These are phyloP conservation scores for Phytophthora sp. DNA, from an alignment of 352 stramenopile species.

Conservation along the genomic window DNA sequence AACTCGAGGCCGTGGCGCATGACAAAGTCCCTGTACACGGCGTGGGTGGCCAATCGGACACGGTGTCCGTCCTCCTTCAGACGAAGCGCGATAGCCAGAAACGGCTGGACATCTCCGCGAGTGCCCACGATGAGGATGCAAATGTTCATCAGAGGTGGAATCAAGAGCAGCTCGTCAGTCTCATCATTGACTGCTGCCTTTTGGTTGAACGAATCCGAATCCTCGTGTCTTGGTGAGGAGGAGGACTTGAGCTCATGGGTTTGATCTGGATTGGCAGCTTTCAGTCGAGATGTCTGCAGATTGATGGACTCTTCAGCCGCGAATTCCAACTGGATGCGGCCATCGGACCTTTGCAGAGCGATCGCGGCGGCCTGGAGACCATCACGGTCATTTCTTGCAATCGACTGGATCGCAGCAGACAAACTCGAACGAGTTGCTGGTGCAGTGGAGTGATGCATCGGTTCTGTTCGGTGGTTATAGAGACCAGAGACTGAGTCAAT, in stretches of 20 bases:
- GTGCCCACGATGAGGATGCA: constrained; percentile 92
- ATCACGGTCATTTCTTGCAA: constrained; percentile 24
- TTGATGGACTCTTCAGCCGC: constrained; percentile 36
- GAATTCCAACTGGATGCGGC: constrained; percentile 47
- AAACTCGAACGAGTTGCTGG: constrained; percentile 3
- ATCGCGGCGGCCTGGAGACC: constrained; percentile 29
- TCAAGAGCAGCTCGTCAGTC: constrained; percentile 20
- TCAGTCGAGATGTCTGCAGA: constrained; percentile 25
- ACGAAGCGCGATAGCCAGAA: constrained; percentile 73
- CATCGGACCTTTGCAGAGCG: constrained; percentile 27
- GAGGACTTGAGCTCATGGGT: background rate
- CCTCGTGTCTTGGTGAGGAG: constrained; percentile 8
- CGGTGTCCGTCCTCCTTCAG: constrained; percentile 85
- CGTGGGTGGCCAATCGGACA: constrained; percentile 92
- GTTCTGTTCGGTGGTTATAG: background rate
- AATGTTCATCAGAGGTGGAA: constrained; percentile 63
- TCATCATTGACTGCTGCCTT: background rate
- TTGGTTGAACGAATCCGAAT: background rate
- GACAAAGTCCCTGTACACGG: constrained; percentile 86
- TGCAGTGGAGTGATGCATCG: constrained; percentile 10
- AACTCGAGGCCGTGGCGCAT: constrained; percentile 76
- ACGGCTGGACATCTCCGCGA: constrained; percentile 87
- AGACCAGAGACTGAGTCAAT: background rate
- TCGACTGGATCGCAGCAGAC: constrained; percentile 25
- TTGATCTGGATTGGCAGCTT: constrained; percentile 5